phyloP scores from a whole-genome alignment of 306 rosid species.

The Inga laurina region DNA sequence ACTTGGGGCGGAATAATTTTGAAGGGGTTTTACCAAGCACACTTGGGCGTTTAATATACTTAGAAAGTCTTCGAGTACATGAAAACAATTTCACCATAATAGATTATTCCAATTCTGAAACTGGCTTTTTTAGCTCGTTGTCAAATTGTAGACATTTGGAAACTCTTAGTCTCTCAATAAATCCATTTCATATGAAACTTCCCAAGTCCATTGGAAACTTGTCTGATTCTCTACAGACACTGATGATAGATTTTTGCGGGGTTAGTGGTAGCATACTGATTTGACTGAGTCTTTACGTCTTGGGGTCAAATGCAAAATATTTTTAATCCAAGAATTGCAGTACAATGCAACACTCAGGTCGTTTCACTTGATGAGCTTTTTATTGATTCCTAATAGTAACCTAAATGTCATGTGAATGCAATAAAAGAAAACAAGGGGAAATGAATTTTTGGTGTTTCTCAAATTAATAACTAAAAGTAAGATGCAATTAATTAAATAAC shows the following conservation, averaged over 20 bases:
- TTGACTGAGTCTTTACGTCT: too few species aligned
- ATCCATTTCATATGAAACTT: constrained; percentile 24
- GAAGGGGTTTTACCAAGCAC: not conserved
- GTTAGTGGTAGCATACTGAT: not conserved
- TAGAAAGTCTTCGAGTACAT: not conserved
- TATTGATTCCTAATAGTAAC: too few species aligned
- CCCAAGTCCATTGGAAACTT: not conserved
- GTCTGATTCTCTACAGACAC: not conserved
- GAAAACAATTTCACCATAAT: not conserved
- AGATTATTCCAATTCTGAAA: not conserved
- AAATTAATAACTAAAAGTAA: too few species aligned
- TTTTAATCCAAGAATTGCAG: too few species aligned
- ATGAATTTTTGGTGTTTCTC: too few species aligned
- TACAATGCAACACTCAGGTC: too few species aligned
- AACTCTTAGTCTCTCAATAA: not conserved
- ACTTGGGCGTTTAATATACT: not conserved
- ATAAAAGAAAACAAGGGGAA: too few species aligned
- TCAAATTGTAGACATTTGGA: constrained; percentile 2
- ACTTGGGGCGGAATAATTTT: not conserved
- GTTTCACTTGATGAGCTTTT: too few species aligned
- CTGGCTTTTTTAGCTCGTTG: not conserved
- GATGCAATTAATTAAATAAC: too few species aligned
- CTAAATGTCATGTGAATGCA: too few species aligned
- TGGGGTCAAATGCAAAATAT: too few species aligned
- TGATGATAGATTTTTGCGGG: not conserved